These are phyloP conservation scores for Rehmannia glutinosa DNA, from an alignment of 257 asterid genomes.

Conservation along the genomic window DNA sequence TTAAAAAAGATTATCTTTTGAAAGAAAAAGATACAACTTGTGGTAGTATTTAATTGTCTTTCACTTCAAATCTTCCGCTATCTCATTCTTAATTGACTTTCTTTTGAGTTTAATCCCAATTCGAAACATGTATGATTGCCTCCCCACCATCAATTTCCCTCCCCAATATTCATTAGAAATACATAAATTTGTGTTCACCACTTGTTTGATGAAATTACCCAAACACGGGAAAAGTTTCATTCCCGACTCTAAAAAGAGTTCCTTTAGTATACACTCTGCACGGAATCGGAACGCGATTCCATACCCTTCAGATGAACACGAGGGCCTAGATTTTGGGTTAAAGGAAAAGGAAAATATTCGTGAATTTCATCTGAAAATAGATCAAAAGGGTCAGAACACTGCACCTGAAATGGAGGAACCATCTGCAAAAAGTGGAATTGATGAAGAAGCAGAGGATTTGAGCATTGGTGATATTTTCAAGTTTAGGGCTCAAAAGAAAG, in stretches of 20 bases:
- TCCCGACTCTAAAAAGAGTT: background rate
- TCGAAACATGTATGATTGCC: slow-evolving; percentile 30
- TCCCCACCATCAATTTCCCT: slow-evolving; percentile 18
- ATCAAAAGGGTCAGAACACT: background rate
- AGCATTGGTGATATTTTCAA: slow-evolving; percentile 20
- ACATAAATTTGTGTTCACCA: slow-evolving; percentile 4
- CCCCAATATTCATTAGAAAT: slow-evolving; percentile 1
- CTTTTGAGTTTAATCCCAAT: background rate
- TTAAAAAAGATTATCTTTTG: no score
- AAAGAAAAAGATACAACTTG: no score
- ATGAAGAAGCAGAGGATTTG: slow-evolving; percentile 17
- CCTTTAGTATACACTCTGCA: background rate
- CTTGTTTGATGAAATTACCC: slow-evolving; percentile 6
- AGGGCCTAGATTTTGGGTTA: slow-evolving; percentile 20
- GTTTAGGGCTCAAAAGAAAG: slow-evolving; percentile 19
- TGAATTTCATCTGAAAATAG: slow-evolving; percentile 11
- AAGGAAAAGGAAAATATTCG: background rate
- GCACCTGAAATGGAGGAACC: slow-evolving; percentile 1
- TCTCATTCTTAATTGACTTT: no score
- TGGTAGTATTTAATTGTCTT: no score
- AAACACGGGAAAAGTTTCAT: slow-evolving; percentile 2
- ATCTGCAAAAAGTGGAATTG: slow-evolving; percentile 3
- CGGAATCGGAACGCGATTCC: slow-evolving; percentile 16
- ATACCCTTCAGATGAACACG: slow-evolving; percentile 18
- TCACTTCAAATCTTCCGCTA: no score